These are phyloP conservation scores for Linnemannia zychae DNA, from an alignment of 192 early-diverging fungal genomes.

Conservation along the genomic window DNA sequence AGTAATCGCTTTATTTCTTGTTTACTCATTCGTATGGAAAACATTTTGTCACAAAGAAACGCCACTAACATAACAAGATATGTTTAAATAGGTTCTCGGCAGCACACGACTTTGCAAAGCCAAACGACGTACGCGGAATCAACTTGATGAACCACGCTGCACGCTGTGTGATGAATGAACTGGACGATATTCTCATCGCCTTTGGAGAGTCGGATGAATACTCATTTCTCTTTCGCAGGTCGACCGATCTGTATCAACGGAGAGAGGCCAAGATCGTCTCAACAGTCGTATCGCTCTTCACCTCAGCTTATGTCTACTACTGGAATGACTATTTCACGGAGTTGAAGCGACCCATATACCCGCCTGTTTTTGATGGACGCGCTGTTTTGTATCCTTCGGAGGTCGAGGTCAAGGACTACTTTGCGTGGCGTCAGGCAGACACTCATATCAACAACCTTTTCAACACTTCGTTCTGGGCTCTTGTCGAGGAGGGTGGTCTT, in stretches of 20 bases:
- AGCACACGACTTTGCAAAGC: conserved; percentile 81
- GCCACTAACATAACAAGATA: not conserved
- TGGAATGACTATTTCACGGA: conserved; percentile 85
- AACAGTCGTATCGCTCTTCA: conserved; percentile 87
- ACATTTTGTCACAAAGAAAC: not conserved
- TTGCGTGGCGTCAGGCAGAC: conserved; percentile 95
- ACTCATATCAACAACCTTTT: conserved; percentile 96
- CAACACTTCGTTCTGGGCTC: conserved; percentile 95
- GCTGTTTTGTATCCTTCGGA: conserved; percentile 89
- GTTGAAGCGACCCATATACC: conserved; percentile 69
- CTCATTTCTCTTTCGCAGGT: conserved; percentile 63
- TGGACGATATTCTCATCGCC: conserved; percentile 83
- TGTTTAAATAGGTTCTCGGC: conserved; percentile 75
- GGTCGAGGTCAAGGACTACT: conserved; percentile 90
- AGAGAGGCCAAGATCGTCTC: conserved; percentile 81
- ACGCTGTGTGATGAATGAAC: conserved; percentile 82
- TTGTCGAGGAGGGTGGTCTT: conserved; percentile 79
- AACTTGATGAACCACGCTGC: conserved; percentile 88
- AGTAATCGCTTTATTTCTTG: conserved; percentile 54
- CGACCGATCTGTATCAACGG: conserved; percentile 37
- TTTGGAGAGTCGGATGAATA: conserved; percentile 98
- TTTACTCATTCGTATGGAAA: not conserved
- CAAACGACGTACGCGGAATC: conserved; percentile 83
- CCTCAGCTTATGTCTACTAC: conserved; percentile 85
- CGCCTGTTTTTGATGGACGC: conserved; percentile 94